Percentiles rank a stretch among this genome's conserved stretches.
These are phyloP conservation scores for Botrytis aclada DNA, from an alignment of 2,329 filamentous ascomycete species.

Conservation along the genomic window DNA sequence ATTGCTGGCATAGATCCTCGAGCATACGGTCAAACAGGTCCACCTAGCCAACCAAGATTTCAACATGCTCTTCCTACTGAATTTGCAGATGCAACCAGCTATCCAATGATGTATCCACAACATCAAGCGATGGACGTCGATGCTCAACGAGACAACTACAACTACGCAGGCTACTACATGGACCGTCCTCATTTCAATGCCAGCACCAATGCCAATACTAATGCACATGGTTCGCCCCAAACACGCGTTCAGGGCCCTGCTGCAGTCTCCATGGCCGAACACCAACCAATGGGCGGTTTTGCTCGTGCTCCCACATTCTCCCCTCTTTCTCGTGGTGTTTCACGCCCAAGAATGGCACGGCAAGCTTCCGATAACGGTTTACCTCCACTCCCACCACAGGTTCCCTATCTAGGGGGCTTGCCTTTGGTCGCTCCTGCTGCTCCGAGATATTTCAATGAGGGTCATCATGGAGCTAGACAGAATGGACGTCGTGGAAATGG, in stretches of 20 bases:
- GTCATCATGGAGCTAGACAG: neutral
- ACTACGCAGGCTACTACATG: conserved; percentile 2
- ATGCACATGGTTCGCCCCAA: neutral
- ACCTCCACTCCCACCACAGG: neutral
- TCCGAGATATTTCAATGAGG: neutral
- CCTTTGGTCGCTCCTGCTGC: neutral
- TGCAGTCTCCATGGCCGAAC: neutral
- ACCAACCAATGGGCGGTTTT: neutral
- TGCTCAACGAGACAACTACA: neutral
- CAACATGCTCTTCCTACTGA: neutral
- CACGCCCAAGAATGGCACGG: neutral
- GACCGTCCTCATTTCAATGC: neutral
- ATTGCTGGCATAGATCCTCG: neutral
- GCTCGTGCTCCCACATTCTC: neutral
- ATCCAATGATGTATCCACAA: neutral
- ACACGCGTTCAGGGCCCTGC: neutral
- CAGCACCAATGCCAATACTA: neutral
- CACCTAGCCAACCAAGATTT: neutral
- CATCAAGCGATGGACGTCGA: neutral
- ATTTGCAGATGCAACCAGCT: neutral
- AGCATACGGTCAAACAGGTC: neutral
- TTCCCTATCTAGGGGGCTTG: neutral
- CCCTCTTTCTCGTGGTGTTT: no score
- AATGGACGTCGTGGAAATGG: neutral
- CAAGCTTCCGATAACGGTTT: neutral